These are phyloP conservation scores for Austroboletus eburneus DNA, from an alignment of 768 basidiomycete genomes.

Conservation along the genomic window DNA sequence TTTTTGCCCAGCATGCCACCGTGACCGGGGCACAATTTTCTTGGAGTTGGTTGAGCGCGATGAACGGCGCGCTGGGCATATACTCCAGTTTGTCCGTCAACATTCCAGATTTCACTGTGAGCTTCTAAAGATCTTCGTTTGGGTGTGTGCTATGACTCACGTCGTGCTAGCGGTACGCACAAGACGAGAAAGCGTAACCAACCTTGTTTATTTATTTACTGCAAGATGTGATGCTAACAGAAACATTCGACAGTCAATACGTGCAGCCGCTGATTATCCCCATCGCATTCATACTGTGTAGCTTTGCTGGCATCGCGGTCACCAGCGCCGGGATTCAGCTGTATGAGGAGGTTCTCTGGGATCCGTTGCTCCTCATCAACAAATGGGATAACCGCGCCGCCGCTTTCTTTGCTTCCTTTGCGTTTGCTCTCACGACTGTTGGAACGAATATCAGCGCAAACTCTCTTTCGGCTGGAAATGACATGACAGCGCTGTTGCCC, in stretches of 20 bases:
- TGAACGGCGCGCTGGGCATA: constrained; percentile 75
- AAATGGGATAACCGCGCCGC: constrained; percentile 83
- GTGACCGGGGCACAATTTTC: constrained; percentile 45
- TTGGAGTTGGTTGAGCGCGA: constrained; percentile 76
- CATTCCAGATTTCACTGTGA: constrained; percentile 79
- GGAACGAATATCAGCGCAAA: constrained; percentile 56
- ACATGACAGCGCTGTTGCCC: constrained; percentile 76
- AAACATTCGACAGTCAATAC: constrained; percentile 48
- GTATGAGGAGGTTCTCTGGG: constrained; percentile 48
- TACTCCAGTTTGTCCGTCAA: constrained; percentile 74
- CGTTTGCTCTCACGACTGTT: constrained; percentile 44
- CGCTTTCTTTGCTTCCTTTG: constrained; percentile 77
- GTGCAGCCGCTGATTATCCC: constrained; percentile 76
- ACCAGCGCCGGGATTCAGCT: constrained; percentile 65
- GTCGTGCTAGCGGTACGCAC: constrained; percentile 61
- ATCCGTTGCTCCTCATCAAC: constrained; percentile 72
- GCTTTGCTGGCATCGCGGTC: constrained; percentile 78
- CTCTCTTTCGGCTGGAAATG: constrained; percentile 72
- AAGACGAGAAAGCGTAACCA: constrained; percentile 38
- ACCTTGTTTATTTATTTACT: neutral
- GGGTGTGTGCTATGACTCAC: neutral
- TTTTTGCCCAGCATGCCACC: constrained; percentile 49
- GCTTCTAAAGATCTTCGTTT: neutral
- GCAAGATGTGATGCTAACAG: constrained; percentile 4
- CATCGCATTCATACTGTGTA: constrained; percentile 67